Percentiles rank a stretch among this genome's conserved stretches.
phyloP scores from a whole-genome alignment of 345 rosid species.

The Leavenworthia alabamica region DNA sequence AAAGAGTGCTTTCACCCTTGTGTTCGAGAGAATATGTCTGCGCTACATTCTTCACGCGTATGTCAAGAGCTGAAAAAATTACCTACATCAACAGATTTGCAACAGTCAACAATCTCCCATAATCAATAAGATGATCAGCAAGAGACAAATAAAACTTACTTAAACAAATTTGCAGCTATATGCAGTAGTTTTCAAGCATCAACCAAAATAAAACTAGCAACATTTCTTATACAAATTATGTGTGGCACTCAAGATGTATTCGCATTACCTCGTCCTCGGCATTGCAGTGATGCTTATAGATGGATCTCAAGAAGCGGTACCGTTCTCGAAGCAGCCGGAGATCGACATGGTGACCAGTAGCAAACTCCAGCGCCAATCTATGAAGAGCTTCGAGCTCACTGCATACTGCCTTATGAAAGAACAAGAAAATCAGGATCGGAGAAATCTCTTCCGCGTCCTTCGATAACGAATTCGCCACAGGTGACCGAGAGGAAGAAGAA shows the following conservation, averaged over 20 bases:
- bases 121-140: slow-evolving; percentile 1
- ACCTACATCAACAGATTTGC: slow-evolving; percentile 46
- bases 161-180: background rate
- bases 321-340: slow-evolving; percentile 49
- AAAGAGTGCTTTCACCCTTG: slow-evolving; percentile 76
- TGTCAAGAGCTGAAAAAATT: slow-evolving; percentile 92
- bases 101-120: background rate
- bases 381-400: slow-evolving; percentile 85
- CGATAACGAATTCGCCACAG: slow-evolving; percentile 26
- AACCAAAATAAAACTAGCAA: no score
- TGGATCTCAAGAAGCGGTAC: slow-evolving; percentile 57
- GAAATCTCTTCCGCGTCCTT: slow-evolving; percentile 43
- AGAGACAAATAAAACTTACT: background rate
- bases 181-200: background rate
- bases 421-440: slow-evolving; percentile 70
- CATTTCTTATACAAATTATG: background rate
- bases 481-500: slow-evolving; percentile 24
- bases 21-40: slow-evolving; percentile 91
- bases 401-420: slow-evolving; percentile 76
- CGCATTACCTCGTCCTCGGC: slow-evolving; percentile 83
- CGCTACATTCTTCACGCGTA: slow-evolving; percentile 94
- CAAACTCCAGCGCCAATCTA: slow-evolving; percentile 57
- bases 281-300: slow-evolving; percentile 72
- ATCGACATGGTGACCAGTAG: slow-evolving; percentile 57
- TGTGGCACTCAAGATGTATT: background rate